These are phyloP conservation scores for Coniosporium tulheliwenetii DNA, from an alignment of 2,329 filamentous ascomycete species.

Conservation along the genomic window DNA sequence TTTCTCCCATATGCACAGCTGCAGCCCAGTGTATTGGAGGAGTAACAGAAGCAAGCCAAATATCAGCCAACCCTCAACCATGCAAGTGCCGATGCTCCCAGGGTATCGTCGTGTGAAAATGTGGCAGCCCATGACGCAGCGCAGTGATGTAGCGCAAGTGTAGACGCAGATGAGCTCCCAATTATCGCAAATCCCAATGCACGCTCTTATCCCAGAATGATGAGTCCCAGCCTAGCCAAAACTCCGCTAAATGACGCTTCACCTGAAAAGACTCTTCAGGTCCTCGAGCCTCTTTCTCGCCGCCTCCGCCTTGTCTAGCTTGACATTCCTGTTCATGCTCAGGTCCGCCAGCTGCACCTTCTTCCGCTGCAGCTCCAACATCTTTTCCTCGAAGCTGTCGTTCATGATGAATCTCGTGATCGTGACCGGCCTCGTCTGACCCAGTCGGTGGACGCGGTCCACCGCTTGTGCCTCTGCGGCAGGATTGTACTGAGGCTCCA, in stretches of 20 bases:
- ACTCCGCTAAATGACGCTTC: background rate
- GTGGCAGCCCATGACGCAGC: too few species aligned
- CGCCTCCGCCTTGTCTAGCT: conserved; percentile 41
- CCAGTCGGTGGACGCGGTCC: conserved; percentile 80
- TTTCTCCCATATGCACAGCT: too few species aligned
- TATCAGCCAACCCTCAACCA: too few species aligned
- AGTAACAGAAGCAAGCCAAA: too few species aligned
- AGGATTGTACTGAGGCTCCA: conserved; percentile 97
- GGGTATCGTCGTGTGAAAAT: too few species aligned
- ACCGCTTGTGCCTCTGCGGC: conserved; percentile 88
- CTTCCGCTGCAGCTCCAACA: conserved; percentile 76
- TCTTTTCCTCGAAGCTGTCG: conserved; percentile 84
- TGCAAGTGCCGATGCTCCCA: too few species aligned
- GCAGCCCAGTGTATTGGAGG: too few species aligned
- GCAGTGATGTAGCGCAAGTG: too few species aligned
- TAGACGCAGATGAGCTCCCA: too few species aligned
- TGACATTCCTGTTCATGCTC: conserved; percentile 48
- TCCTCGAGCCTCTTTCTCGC: conserved; percentile 50
- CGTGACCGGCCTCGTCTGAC: conserved; percentile 77
- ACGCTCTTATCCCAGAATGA: too few species aligned
- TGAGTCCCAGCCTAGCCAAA: too few species aligned
- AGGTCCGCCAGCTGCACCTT: conserved; percentile 84
- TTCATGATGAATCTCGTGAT: conserved; percentile 84
- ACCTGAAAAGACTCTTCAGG: conserved; percentile 39
- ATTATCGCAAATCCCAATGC: too few species aligned